These are phyloP conservation scores for Parascedosporium putredinis DNA, from an alignment of 2,329 filamentous ascomycete genomes.

Conservation along the genomic window DNA sequence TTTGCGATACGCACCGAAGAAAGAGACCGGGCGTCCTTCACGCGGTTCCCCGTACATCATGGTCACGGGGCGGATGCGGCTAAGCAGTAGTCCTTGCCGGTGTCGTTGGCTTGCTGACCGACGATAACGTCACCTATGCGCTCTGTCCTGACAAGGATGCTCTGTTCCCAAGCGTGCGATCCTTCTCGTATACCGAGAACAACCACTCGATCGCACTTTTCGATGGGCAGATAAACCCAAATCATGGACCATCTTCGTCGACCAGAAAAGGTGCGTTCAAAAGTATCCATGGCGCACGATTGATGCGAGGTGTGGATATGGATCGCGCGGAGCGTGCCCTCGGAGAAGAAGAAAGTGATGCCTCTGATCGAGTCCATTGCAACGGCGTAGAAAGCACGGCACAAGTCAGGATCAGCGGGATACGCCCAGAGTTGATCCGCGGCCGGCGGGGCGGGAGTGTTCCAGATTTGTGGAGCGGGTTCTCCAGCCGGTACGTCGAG, in stretches of 20 bases:
- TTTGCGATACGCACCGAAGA: background rate
- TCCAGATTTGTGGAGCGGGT: background rate
- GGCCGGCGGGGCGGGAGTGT: background rate
- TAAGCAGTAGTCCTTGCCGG: background rate
- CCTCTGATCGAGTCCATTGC: background rate
- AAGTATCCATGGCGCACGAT: background rate
- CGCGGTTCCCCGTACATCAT: background rate
- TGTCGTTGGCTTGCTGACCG: background rate
- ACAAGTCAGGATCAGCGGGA: background rate
- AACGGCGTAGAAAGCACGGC: background rate
- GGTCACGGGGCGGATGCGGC: background rate
- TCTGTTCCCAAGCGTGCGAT: background rate
- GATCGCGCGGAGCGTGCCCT: background rate
- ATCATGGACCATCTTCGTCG: background rate
- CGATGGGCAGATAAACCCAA: background rate
- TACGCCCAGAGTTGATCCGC: background rate
- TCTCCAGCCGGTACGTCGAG: background rate
- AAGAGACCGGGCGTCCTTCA: background rate
- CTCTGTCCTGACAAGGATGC: background rate
- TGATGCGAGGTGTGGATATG: background rate
- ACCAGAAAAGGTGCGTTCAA: background rate
- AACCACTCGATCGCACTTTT: background rate
- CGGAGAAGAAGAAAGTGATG: background rate
- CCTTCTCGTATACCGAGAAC: background rate
- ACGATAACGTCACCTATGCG: background rate